Evolutionary conservation across 352 stramenopile genomes (phyloP), one percentile per base, ranked within the genome.

Genomic region (Pythium dissotocum): DNA sequence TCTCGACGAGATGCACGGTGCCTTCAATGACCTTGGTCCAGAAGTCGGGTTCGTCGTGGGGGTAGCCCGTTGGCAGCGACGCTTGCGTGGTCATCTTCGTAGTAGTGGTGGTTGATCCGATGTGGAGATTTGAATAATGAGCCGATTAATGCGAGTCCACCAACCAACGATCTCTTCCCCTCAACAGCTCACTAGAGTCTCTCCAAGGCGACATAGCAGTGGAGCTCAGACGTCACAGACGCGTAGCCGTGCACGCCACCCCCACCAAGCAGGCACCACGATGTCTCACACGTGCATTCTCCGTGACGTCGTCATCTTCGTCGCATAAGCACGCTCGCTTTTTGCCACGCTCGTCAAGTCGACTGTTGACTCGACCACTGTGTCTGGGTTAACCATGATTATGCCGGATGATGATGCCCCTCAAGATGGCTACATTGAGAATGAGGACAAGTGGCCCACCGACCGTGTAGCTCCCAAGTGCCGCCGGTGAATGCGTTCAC

Each of bases 11-110:
- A 32, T 61, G 53, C 21, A 71, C 65, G 5, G 53, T 52, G 56
- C 65, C n/a, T 48, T 67, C 51, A 18, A 67, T 42, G 33, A 67
- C 40, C 5, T 44, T 53, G 21, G 58, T 59, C 65, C 65, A 71
- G 14, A 67, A 55, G 35, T 67, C 36, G 6, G 36, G 21, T 42
- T 60, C 52, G 12, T 16, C 12, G 40, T 49, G 40, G 2, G 40
- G 38, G 8, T n/a, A 28, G 28, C 35, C 46, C 9, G 24, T 16
- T 26, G 13, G 58, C 30, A 26, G n/a, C 57, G 52, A 46, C 18
- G 49, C 24, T 52, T 21, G 26, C 26, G 46, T 40, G 30, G 9
- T 57, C 40, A 49, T 49, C 40, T n/a, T 49, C 7, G 14, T 24
- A 24, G 40, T 49, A 2, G 18, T 49, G 14, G 16, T 49, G 6